Evolutionary conservation across 2,329 filamentous ascomycete genomes (phyloP), one percentile per base, ranked within the genome.

Genomic region (Aspergillus hiratsukae): DNA sequence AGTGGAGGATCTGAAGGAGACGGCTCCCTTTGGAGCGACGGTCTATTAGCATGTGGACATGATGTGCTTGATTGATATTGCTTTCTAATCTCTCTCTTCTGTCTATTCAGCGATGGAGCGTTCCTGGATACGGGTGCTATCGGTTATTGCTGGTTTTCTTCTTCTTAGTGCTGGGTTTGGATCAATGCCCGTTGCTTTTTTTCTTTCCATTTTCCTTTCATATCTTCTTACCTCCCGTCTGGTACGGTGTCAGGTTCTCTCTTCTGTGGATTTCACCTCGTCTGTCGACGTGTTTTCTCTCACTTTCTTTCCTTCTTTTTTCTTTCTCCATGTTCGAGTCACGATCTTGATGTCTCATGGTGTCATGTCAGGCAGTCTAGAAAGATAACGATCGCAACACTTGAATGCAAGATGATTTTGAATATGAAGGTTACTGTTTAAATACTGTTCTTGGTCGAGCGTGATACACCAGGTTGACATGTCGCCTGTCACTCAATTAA

Each of bases 1-100:
- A 58, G 90, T 96, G 53, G 86, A 89, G 70, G 91, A 97, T 73
- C 76, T 97, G 65, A 85, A 87, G 62, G 90, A 90, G 70, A 89
- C 85, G 63, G 87, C 88, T 49, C 88, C 90, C 0, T 91, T 91
- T 76, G 87, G 85, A 5, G 72, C 86, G 5, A 71, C 72, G 19
- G 72, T 76, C 37, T 75, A 72, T 58, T 75, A 64, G 51, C 48
- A 58, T 49, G 35, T 53, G 55, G 31, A 17, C 31, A 6, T 54
- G 50, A 59, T 60, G 31, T 58, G 51, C 52, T 51, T 53, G 29
- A 57, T 57, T 51, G 48, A 29, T 25, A 4, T 46, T 23, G 43
- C 21, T 17, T 59, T 57, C 46, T 53, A 53, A 23, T 55, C 23
- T 43, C 43, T 46, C 40, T n/a, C 53, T 54, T 56, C 41, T 57